These are phyloP conservation scores for Arthroderma uncinatum DNA, from an alignment of 2,329 filamentous ascomycete species.

Conservation along the genomic window DNA sequence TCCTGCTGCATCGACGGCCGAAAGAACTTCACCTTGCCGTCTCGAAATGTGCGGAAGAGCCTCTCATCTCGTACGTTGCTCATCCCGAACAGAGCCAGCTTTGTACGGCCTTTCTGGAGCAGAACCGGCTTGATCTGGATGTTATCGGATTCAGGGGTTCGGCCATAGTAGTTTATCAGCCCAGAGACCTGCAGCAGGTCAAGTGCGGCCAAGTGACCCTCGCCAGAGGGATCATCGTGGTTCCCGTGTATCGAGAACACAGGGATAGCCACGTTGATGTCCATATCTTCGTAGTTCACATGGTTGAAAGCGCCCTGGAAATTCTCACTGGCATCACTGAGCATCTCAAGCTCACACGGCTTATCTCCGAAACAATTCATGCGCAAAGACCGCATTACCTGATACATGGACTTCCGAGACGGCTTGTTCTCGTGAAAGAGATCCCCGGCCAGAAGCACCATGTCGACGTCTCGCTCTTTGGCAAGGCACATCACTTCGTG, in stretches of 20 bases:
- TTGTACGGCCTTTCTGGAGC: slow-evolving; percentile 85
- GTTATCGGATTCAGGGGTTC: slow-evolving; percentile 83
- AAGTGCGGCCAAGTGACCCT: slow-evolving; percentile 81
- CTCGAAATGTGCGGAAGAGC: slow-evolving; percentile 83
- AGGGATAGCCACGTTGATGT: slow-evolving; percentile 94
- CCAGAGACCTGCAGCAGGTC: slow-evolving; percentile 86
- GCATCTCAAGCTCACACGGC: slow-evolving; percentile 85
- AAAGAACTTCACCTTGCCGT: slow-evolving; percentile 90
- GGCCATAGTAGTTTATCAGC: slow-evolving; percentile 89
- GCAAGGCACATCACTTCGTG: slow-evolving; percentile 90
- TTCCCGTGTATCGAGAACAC: slow-evolving; percentile 98
- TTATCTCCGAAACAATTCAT: slow-evolving; percentile 93
- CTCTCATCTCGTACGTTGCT: slow-evolving; percentile 95
- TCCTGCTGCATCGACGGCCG: slow-evolving; percentile 65
- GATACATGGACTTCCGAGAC: slow-evolving; percentile 87
- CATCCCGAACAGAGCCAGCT: slow-evolving; percentile 83
- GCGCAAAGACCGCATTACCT: slow-evolving; percentile 89
- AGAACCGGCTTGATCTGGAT: slow-evolving; percentile 85
- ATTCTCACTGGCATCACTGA: slow-evolving; percentile 83
- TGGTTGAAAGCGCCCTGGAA: slow-evolving; percentile 84
- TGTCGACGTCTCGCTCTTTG: slow-evolving; percentile 81
- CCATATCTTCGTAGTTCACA: slow-evolving; percentile 94
- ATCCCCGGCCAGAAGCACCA: slow-evolving; percentile 90
- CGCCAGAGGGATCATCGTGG: slow-evolving; percentile 95
- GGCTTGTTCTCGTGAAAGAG: slow-evolving; percentile 98